Base-by-base conservation (phyloP, 495 filamentous ascomycete species). In the Acidiella bohemica region DNA sequence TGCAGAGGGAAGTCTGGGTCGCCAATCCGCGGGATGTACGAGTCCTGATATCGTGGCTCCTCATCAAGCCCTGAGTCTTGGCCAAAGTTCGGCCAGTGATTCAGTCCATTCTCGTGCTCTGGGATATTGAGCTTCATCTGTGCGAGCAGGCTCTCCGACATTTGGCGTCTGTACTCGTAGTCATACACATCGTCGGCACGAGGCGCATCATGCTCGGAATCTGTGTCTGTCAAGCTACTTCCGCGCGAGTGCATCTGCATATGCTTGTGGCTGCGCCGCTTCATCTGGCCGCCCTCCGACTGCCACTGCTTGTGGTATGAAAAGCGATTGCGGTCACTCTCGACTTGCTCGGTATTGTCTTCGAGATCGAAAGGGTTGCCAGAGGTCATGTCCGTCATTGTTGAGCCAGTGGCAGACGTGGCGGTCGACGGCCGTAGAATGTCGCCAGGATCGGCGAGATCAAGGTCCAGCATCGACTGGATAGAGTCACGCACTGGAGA, bases 41-140 rank as follows among this genome's bases (percentile, higher is more conserved):
- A 4, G 22, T 21, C 23, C 2, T 27, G 18, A 23, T 45, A 37
- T 14, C 18, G 27, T 9, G 47, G 33, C 13, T 25, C 36, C 35
- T 41, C 35, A 28, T 45, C 37, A 3, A 44, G 34, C 2, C 55
- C 14, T 26, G 45, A 16, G 41, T 30, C 17, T 60, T 57, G 37
- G 51, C 51, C 6, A 52, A 42, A 48, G 22, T 44, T 19, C 66
- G 73, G 50, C 71, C 65, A 8, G 68, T 70, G 2, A 68, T 73
- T 12, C 68, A 74, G 0, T 67, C 69, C 4, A 67, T 57, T 12
- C 55, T 58, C 34, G 1, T 22, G 12, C 8, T 30, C 12, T 57
- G 47, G 41, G 56, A 69, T 64, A 44, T 72, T 67, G 8, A 75
- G 63, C 36, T 70, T 66, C 33, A 71, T 69, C 19, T 71, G 51